Conservation (phyloP, 805 yeast genomes). For the Monosporozyma aquatica region DNA sequence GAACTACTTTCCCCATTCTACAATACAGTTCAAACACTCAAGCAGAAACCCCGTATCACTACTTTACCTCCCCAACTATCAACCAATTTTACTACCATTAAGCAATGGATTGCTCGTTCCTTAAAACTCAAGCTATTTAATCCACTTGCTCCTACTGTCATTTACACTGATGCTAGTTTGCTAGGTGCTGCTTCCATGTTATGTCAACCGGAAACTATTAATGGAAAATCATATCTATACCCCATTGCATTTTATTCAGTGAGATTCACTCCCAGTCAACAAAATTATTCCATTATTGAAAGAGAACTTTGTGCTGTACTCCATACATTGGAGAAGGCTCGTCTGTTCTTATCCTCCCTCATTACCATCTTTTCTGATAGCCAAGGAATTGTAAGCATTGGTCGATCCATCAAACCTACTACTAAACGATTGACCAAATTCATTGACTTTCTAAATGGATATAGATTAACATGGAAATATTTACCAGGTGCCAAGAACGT, state of each 20-base stretch:
- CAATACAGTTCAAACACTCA: not conserved
- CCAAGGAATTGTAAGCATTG: not conserved
- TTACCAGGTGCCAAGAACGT: constrained; percentile 2
- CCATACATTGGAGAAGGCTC: constrained; percentile 1
- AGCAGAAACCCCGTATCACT: not conserved
- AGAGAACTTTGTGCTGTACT: not conserved
- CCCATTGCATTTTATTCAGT: constrained; percentile 3
- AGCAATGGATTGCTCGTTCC: not conserved
- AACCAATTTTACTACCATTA: not conserved
- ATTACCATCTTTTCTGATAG: not conserved
- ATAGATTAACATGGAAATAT: constrained; percentile 2
- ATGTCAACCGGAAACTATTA: constrained; percentile 1
- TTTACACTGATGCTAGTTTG: constrained; percentile 2
- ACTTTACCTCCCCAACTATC: not conserved
- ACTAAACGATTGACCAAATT: constrained; percentile 1
- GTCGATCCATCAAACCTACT: not conserved
- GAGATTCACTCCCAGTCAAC: not conserved
- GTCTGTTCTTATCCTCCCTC: not conserved
- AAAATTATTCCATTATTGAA: not conserved
- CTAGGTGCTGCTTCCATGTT: constrained; percentile 2
- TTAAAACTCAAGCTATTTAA: constrained; percentile 1
- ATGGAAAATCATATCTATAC: not conserved
- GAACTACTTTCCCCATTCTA: constrained; percentile 3
- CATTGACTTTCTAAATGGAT: not conserved
- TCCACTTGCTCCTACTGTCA: not conserved